Evolutionary conservation across 495 filamentous ascomycete species (phyloP).

Genomic region (Polyplosphaeria fusca): DNA sequence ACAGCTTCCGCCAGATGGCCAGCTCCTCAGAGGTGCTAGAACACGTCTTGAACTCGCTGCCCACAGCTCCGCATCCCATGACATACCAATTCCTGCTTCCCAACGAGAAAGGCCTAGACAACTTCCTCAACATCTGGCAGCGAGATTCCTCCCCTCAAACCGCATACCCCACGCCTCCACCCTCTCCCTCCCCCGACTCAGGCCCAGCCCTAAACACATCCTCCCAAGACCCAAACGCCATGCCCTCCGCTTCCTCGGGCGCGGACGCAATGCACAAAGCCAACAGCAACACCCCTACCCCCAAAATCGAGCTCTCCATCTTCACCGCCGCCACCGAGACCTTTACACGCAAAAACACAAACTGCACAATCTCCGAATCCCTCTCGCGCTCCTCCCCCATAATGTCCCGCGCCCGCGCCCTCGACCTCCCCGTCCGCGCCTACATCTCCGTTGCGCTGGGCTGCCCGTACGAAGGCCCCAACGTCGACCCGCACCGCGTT

Average conservation of each 20-base stretch:
- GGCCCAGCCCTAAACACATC: slow-evolving; percentile 48
- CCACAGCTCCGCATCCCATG: slow-evolving; percentile 59
- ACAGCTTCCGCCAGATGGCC: slow-evolving; percentile 65
- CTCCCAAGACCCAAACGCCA: slow-evolving; percentile 43
- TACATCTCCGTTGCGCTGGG: slow-evolving; percentile 94
- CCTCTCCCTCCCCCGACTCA: slow-evolving; percentile 30
- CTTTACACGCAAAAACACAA: slow-evolving; percentile 89
- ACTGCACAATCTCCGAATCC: slow-evolving; percentile 80
- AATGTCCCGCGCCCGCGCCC: slow-evolving; percentile 66
- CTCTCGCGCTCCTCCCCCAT: slow-evolving; percentile 73
- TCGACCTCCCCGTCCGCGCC: slow-evolving; percentile 73
- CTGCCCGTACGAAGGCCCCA: slow-evolving; percentile 89
- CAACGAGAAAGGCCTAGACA: slow-evolving; percentile 76
- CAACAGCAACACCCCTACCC: slow-evolving; percentile 27
- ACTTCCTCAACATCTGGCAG: slow-evolving; percentile 48
- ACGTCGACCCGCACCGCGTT: slow-evolving; percentile 73
- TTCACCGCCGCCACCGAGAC: slow-evolving; percentile 90
- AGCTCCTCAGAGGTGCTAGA: slow-evolving; percentile 80
- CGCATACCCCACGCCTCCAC: slow-evolving; percentile 39
- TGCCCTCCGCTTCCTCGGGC: slow-evolving; percentile 38
- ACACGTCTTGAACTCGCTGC: slow-evolving; percentile 61
- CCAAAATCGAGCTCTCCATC: slow-evolving; percentile 72
- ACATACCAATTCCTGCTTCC: slow-evolving; percentile 93
- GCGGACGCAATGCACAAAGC: slow-evolving; percentile 24
- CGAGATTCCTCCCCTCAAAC: slow-evolving; percentile 35